Conservation (phyloP, 2,329 filamentous ascomycete genomes). For the Arthrobotrys entomopaga region DNA sequence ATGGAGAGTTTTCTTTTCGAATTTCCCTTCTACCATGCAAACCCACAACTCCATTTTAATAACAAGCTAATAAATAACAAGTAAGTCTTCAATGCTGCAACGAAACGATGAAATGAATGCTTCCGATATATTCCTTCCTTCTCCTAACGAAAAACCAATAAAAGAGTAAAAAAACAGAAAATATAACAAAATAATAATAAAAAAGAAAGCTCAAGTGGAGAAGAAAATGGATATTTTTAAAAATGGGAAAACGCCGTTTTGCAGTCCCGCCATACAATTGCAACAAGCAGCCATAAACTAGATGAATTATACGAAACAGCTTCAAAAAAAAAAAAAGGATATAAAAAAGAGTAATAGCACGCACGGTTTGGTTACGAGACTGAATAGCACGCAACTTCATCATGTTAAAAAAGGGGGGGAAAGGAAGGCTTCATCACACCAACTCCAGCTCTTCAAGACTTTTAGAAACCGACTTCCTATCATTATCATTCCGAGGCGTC, state of each 20-base stretch:
- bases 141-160: neutral
- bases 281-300: neutral
- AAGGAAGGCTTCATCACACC: constrained; percentile 16
- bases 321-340: constrained; percentile 3
- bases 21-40: neutral
- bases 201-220: neutral
- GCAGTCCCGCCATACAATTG: constrained; percentile 6
- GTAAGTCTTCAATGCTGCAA: neutral
- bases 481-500: constrained; percentile 19
- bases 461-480: constrained; percentile 26
- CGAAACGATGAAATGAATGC: neutral
- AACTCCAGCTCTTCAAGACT: constrained; percentile 41
- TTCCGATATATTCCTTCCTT: neutral
- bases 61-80: neutral
- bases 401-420: constrained; percentile 1
- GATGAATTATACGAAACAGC: neutral
- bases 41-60: constrained; percentile 19
- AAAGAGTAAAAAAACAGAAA: too few species aligned
- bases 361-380: too few species aligned
- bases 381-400: neutral
- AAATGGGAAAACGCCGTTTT: constrained; percentile 11
- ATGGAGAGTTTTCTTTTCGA: neutral
- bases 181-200: neutral
- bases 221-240: neutral
- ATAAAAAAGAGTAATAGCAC: too few species aligned